These are phyloP conservation scores for Helichrysum umbraculigerum DNA, from an alignment of 129 eudicot genomes.

Conservation along the genomic window DNA sequence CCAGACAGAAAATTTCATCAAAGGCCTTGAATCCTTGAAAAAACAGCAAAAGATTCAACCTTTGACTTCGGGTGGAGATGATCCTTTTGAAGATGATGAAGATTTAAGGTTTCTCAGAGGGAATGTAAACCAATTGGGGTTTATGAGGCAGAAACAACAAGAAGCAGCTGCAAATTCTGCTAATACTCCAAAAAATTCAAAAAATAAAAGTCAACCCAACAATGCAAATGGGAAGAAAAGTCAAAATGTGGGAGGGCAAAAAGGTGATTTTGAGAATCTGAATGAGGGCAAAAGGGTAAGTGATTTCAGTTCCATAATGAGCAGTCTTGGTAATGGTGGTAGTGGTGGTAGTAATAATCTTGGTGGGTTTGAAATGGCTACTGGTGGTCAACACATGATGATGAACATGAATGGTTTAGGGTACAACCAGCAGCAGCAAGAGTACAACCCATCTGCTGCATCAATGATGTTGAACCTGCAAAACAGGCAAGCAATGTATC, in stretches of 20 bases:
- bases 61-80: slow-evolving; percentile 41
- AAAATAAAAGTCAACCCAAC: slow-evolving; percentile 39
- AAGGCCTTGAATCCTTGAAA: slow-evolving; percentile 50
- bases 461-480: slow-evolving; percentile 71
- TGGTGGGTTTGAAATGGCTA: slow-evolving; percentile 38
- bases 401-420: slow-evolving; percentile 34
- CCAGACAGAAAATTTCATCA: slow-evolving; percentile 49
- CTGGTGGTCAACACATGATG: slow-evolving; percentile 47
- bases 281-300: slow-evolving; percentile 46
- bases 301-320: slow-evolving; percentile 58
- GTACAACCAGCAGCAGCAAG: slow-evolving; percentile 36
- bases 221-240: slow-evolving; percentile 45
- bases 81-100: slow-evolving; percentile 44
- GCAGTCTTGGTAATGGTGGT: slow-evolving; percentile 33
- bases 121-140: slow-evolving; percentile 40
- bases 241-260: slow-evolving; percentile 44
- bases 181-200: slow-evolving; percentile 6
- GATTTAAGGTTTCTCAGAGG: slow-evolving; percentile 47
- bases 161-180: slow-evolving; percentile 34
- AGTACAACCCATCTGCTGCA: slow-evolving; percentile 38
- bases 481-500: slow-evolving; percentile 63
- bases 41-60: slow-evolving; percentile 39
- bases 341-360: slow-evolving; percentile 35
- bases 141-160: slow-evolving; percentile 48
- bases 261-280: slow-evolving; percentile 34